A percentile compares a stretch with the other conserved stretches of the same genome.
Conservation (phyloP, 805 yeast genomes). For the Pichia californica region DNA sequence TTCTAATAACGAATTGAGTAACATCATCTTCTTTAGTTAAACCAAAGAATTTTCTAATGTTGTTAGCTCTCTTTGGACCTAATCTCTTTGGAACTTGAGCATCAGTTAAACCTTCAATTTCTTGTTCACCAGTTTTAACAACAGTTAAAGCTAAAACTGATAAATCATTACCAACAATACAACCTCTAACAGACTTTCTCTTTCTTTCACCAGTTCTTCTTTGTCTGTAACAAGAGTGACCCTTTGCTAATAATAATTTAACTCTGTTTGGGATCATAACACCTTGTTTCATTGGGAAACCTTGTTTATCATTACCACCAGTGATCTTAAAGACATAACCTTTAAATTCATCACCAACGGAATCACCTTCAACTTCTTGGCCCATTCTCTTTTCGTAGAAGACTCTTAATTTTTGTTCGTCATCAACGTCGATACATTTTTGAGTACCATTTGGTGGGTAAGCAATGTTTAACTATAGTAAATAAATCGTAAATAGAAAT, state of each 20-base stretch:
- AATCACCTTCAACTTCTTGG: conserved; percentile 98
- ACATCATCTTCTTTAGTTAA: conserved; percentile 91
- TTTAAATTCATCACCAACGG: conserved; percentile 97
- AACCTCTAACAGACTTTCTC: conserved; percentile 99
- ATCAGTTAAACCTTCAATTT: conserved; percentile 94
- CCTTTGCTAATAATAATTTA: conserved; percentile 87
- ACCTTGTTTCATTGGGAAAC: conserved; percentile 99
- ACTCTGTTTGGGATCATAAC: conserved; percentile 99
- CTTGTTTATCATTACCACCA: conserved; percentile 99
- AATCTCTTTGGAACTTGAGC: conserved; percentile 95
- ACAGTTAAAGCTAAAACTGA: conserved; percentile 90
- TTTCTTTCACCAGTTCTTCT: conserved; percentile 99
- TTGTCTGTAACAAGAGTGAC: conserved; percentile 98
- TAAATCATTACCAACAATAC: conserved; percentile 95
- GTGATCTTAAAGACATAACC: conserved; percentile 98
- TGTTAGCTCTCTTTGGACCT: conserved; percentile 99
- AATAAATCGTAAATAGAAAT: neutral
- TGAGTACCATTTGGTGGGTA: conserved; percentile 99
- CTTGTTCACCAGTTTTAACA: conserved; percentile 96
- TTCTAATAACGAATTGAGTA: conserved; percentile 89
- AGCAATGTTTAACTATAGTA: conserved; percentile 86
- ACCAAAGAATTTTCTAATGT: conserved; percentile 99
- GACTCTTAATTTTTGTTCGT: conserved; percentile 96
- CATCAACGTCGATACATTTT: conserved; percentile 96
- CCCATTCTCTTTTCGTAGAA: conserved; percentile 99